Base-by-base conservation (phyloP, 2,329 filamentous ascomycete species). In the Macrophomina tecta region DNA sequence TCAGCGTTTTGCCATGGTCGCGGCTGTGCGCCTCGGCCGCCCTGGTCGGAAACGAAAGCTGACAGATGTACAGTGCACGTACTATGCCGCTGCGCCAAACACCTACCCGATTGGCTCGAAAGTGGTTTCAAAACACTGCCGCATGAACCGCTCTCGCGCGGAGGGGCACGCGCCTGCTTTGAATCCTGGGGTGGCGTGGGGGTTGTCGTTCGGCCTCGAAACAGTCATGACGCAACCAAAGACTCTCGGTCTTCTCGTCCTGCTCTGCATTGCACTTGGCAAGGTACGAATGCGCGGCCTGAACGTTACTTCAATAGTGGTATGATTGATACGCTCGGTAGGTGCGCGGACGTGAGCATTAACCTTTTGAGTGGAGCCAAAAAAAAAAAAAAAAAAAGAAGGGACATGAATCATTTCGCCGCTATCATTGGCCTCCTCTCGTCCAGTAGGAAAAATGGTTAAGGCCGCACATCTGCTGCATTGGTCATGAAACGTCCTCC, bases 1-100 rank as follows among this genome's bases (percentile, higher is more conserved):
- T 45, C 42, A 45, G 42, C 42, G 52, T 55, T 55, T 55, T 23
- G 52, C 32, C 16, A 38, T 18, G 52, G 52, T 55, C 52, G 52
- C 34, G 52, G 30, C 8, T 11, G 30, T 36, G 51, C 16, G 23
- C 23, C 23, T 23, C 23, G 23, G 23, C 23, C 23, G 23, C 36
- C 36, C 36, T 12, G 6, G 42, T 14, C 16, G 42, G 42, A 45
- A 45, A 45, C 42, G 42, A 16, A 45, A n/a, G 16, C 42, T 45
- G 42, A 45, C 42, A 45, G 42, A 45, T 45, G 5, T 14, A 45
- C 8, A 45, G 42, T 45, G 42, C 42, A 45, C 42, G 42, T 45
- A 14, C 42, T 45, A 45, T 45, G 42, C 42, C 42, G 42, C 11
- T 12, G 11, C 16, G 42, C 8, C 12, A 45, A 45, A 45, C 42